Evolutionary conservation across 139 green algal genomes (phyloP).

Genomic region (Mychonastes homosphaera): DNA sequence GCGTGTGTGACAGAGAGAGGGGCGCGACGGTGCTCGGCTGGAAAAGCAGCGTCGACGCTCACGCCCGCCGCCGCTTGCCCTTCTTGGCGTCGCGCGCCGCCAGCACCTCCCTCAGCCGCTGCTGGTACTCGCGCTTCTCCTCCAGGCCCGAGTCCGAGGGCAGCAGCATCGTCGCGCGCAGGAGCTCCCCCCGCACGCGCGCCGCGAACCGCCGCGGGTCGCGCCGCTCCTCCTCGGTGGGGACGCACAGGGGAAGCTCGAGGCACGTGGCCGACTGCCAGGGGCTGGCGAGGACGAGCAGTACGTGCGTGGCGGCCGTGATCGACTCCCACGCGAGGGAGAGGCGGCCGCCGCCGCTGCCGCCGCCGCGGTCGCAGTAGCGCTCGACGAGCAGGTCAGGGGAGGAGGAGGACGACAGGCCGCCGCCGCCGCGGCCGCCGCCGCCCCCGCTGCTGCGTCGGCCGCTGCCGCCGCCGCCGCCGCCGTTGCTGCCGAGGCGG

Average conservation of each 20-base stretch:
- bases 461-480: no score
- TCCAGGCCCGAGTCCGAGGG: conserved; percentile 13
- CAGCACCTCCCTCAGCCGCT: conserved; percentile 6
- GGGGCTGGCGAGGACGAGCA: conserved; percentile 54
- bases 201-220: conserved; percentile 58
- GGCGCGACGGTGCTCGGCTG: no score
- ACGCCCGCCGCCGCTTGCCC: no score
- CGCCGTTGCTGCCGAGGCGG: background rate
- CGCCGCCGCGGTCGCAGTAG: background rate
- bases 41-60: no score
- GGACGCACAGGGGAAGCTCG: conserved; percentile 71
- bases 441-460: background rate
- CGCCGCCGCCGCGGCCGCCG: background rate
- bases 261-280: conserved; percentile 38
- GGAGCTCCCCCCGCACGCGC: conserved; percentile 63
- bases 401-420: background rate
- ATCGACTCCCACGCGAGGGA: conserved; percentile 77
- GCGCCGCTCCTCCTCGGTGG: conserved; percentile 39
- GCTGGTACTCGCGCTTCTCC: conserved; percentile 47
- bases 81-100: no score
- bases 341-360: conserved; percentile 17
- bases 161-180: conserved; percentile 22
- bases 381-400: background rate
- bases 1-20: no score
- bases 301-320: conserved; percentile 48